Evolutionary conservation across 1,284 basidiomycete species (phyloP), one percentile per base, ranked within the genome.

Genomic region (Lentinula novae-zelandiae): DNA sequence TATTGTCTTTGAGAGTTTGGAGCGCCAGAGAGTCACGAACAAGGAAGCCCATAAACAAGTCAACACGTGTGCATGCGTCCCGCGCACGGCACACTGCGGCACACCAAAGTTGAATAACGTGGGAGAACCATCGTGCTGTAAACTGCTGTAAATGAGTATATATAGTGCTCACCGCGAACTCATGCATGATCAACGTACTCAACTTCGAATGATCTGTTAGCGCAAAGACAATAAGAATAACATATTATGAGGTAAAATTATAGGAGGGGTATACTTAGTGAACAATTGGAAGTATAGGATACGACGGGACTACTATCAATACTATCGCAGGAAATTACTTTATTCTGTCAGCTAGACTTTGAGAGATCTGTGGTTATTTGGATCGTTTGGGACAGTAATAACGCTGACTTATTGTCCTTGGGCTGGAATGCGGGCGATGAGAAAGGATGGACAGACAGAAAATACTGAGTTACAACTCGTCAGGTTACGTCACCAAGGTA

Each of bases 281-380:
- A 8, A 7, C n/a, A 46, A 20, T 46, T 8, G 7, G 17, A 22
- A 22, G 22, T 22, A 22, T 22, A 22, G 22, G 22, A 39, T 48
- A 50, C 56, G 8, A 6, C 27, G 13, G 48, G 13, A 22, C 49
- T 20, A 39, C 38, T 33, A n/a, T 50, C n/a, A 1, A 50, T 20
- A 57, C 27, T 17, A 22, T 22, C 22, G 22, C 22, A 22, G 22
- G 22, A 27, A 27, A 27, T 27, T 27, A 27, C 27, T 27, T 3
- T 27, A 27, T 27, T 27, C 27, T 27, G 27, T 27, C 3, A 27
- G 27, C 27, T 20, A 17, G 17, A 46, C 17, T 9, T 7, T 22
- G n/a, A 50, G 10, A 62, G 50, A 22, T 52, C 40, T 10, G 61
- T 58, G n/a, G 42, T 62, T 27, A 62, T 59, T 39, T 59, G 57